phyloP scores from a whole-genome alignment of 2,329 filamentous ascomycete species.

The Lithohypha guttulata region DNA sequence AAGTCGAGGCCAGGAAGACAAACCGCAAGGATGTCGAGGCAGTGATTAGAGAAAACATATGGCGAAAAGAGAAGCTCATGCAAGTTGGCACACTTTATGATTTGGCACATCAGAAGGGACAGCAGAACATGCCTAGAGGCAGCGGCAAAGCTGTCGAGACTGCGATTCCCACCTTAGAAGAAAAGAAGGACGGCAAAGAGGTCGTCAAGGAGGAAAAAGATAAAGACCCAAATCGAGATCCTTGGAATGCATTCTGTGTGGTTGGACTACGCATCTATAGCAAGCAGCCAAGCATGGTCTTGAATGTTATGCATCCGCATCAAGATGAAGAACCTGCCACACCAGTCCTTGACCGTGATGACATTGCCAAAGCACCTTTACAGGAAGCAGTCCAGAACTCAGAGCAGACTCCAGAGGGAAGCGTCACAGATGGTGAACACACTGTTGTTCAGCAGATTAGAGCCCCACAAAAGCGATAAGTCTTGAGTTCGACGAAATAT shows the following conservation, averaged over 20 bases:
- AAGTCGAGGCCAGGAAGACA: slow-evolving; percentile 56
- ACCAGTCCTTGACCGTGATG: slow-evolving; percentile 35
- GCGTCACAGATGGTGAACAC: slow-evolving; percentile 1
- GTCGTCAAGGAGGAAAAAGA: slow-evolving; percentile 30
- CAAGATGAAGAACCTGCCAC: slow-evolving; percentile 27
- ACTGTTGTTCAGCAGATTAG: too few species aligned
- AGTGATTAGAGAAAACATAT: slow-evolving; percentile 55
- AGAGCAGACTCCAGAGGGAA: slow-evolving; percentile 8
- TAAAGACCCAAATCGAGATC: slow-evolving; percentile 27
- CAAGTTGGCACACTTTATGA: slow-evolving; percentile 39
- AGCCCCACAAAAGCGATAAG: too few species aligned
- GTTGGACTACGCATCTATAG: slow-evolving; percentile 48
- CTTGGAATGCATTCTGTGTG: slow-evolving; percentile 54
- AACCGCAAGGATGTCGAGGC: slow-evolving; percentile 39
- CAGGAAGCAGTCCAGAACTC: slow-evolving; percentile 15
- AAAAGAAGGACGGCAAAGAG: slow-evolving; percentile 21
- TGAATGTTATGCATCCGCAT: slow-evolving; percentile 41
- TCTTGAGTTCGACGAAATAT: too few species aligned
- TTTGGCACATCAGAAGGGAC: slow-evolving; percentile 35
- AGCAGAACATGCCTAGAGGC: slow-evolving; percentile 14
- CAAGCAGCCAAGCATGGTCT: slow-evolving; percentile 31
- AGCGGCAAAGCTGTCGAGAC: background rate
- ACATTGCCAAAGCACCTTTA: slow-evolving; percentile 19
- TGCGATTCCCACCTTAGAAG: background rate
- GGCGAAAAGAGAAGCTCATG: slow-evolving; percentile 59